Conservation (phyloP, 2,329 filamentous ascomycete species). For the Penicillium olsonii region DNA sequence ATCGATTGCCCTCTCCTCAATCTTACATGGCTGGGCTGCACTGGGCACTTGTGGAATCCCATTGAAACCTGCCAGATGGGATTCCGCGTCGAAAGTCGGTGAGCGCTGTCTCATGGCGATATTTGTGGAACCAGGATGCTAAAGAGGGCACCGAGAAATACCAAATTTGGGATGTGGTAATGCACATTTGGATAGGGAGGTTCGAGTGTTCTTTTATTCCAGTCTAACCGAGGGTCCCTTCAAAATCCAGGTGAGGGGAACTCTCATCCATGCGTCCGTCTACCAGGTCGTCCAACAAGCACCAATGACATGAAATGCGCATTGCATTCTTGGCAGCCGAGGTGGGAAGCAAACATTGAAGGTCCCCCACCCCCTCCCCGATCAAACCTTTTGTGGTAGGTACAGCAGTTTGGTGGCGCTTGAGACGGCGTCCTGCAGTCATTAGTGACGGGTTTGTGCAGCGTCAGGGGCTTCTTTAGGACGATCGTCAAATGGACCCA, state of each 20-base stretch:
- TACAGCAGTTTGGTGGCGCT: background rate
- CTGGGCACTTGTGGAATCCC: background rate
- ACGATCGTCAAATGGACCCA: background rate
- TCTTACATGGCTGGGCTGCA: background rate
- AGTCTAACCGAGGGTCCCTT: too few relatives aligned
- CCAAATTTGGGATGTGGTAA: too few relatives aligned
- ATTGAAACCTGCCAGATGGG: background rate
- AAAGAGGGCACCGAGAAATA: background rate
- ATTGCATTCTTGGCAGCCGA: background rate
- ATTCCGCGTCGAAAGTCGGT: background rate
- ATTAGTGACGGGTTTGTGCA: background rate
- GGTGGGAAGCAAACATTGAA: background rate
- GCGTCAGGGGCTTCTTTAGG: background rate
- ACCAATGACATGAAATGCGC: background rate
- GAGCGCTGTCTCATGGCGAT: background rate
- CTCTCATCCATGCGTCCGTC: too few relatives aligned
- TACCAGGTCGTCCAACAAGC: background rate
- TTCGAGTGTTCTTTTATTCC: too few relatives aligned
- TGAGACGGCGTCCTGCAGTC: background rate
- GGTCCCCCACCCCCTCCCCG: background rate
- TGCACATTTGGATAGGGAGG: too few relatives aligned
- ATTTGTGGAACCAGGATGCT: background rate
- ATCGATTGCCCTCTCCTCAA: slow-evolving; percentile 38
- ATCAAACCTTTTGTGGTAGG: background rate
- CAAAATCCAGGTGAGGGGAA: too few relatives aligned